A percentile compares a stretch with the other conserved stretches of the same genome.
Evolutionary conservation across 495 filamentous ascomycete genomes (phyloP).

Genomic region (Poronia punctata): DNA sequence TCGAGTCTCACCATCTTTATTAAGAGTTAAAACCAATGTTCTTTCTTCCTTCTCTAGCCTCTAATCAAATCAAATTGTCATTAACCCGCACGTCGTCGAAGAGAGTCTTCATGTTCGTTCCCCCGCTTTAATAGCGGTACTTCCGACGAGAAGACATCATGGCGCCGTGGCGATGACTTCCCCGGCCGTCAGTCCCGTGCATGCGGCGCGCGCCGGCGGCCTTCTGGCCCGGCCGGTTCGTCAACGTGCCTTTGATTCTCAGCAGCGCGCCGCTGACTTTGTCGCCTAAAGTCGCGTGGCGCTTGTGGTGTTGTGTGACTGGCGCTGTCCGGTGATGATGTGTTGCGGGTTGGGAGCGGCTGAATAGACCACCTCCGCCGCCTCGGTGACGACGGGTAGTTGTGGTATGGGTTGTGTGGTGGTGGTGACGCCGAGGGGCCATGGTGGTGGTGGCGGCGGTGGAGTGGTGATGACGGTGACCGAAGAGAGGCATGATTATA

Average conservation of each 20-base stretch:
- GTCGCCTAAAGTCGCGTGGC: slow-evolving; percentile 54
- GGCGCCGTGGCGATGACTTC: slow-evolving; percentile 24
- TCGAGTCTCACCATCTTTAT: no score
- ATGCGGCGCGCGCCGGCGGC: slow-evolving; percentile 65
- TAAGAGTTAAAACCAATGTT: no score
- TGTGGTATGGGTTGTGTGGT: slow-evolving; percentile 18
- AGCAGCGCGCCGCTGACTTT: slow-evolving; percentile 64
- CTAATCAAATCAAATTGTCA: no score
- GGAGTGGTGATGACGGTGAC: no score
- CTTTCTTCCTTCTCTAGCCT: no score
- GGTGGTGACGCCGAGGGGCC: no score
- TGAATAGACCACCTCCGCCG: slow-evolving; percentile 3
- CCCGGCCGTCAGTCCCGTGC: slow-evolving; percentile 64
- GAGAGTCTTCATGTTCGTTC: no score
- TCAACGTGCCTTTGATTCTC: slow-evolving; percentile 58
- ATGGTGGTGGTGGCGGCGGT: no score
- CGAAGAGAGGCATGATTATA: no score
- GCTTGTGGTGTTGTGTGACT: slow-evolving; percentile 45
- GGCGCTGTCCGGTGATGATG: slow-evolving; percentile 34
- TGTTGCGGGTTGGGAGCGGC: slow-evolving; percentile 25
- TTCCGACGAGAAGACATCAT: slow-evolving; percentile 10
- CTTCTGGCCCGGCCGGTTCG: slow-evolving; percentile 56
- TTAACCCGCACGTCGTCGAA: no score
- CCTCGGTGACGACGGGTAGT: slow-evolving; percentile 15
- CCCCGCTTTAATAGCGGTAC: slow-evolving; percentile 14